Evolutionary conservation across 192 early-diverging fungal genomes (phyloP).

Genomic region (Chytriomyces confervae): DNA sequence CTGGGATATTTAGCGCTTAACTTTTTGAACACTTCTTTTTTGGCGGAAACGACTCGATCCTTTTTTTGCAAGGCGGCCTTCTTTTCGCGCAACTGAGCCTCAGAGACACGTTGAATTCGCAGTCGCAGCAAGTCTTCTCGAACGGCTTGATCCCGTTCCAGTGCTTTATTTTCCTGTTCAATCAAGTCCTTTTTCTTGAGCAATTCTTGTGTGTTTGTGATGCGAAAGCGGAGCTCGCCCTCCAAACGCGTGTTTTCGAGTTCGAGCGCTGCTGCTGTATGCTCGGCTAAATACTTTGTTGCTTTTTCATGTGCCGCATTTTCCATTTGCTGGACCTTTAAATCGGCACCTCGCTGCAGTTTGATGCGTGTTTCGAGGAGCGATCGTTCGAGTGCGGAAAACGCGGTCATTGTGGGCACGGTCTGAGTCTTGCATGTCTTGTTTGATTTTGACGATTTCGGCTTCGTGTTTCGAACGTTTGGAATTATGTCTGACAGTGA

Average conservation of each 20-base stretch:
- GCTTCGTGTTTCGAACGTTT: conserved; percentile 54
- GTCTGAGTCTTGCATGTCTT: conserved; percentile 56
- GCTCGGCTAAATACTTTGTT: conserved; percentile 50
- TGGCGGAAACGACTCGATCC: neutral
- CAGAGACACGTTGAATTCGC: conserved; percentile 38
- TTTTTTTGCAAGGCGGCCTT: neutral
- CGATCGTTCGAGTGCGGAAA: conserved; percentile 47
- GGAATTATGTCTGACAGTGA: conserved; percentile 51
- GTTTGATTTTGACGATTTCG: conserved; percentile 44
- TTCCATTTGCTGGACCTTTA: conserved; percentile 57
- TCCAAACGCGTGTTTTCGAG: conserved; percentile 53
- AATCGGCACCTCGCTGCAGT: conserved; percentile 59
- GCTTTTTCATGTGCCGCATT: conserved; percentile 62
- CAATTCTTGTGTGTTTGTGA: conserved; percentile 42
- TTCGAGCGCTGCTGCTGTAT: conserved; percentile 50
- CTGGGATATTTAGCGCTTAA: conserved; percentile 15
- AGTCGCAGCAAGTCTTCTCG: conserved; percentile 49
- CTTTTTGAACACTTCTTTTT: conserved; percentile 15
- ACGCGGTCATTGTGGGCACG: conserved; percentile 37
- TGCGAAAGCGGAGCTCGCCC: conserved; percentile 38
- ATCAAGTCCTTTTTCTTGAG: conserved; percentile 45
- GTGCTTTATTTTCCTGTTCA: conserved; percentile 47
- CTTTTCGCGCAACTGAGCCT: conserved; percentile 35
- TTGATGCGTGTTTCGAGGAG: conserved; percentile 58
- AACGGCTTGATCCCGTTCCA: conserved; percentile 44